phyloP scores from a whole-genome alignment of 2,329 filamentous ascomycete genomes.

The Sordariomycetes sp. region DNA sequence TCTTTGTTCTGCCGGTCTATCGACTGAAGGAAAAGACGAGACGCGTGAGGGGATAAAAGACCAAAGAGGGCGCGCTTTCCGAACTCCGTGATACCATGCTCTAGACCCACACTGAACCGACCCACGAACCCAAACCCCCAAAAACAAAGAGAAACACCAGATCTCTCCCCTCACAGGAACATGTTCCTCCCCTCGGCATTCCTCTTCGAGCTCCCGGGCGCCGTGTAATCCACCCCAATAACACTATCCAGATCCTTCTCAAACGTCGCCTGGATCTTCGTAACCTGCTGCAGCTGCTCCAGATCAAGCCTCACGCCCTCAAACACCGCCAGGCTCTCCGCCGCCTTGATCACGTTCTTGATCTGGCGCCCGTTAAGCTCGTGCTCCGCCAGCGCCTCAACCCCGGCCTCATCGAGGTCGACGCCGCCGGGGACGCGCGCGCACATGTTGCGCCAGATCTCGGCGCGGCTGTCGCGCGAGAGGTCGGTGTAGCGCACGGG shows the following conservation, averaged over 20 bases:
- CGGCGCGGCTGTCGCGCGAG: slow-evolving; percentile 58
- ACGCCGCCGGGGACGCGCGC: slow-evolving; percentile 58
- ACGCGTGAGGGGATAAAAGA: too few relatives aligned
- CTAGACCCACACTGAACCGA: too few relatives aligned
- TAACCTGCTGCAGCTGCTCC: slow-evolving; percentile 68
- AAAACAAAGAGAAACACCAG: too few relatives aligned
- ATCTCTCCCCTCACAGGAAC: too few relatives aligned
- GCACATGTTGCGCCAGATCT: slow-evolving; percentile 78
- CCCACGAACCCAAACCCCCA: too few relatives aligned
- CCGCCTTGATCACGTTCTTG: slow-evolving; percentile 64
- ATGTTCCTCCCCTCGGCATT: too few relatives aligned
- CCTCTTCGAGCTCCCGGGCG: neutral
- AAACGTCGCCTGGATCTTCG: slow-evolving; percentile 75
- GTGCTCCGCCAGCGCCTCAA: slow-evolving; percentile 57
- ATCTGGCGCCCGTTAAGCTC: slow-evolving; percentile 61
- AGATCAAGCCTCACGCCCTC: slow-evolving; percentile 62
- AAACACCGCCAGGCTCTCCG: slow-evolving; percentile 71
- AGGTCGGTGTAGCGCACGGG: slow-evolving; percentile 72
- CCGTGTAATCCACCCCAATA: slow-evolving; percentile 30
- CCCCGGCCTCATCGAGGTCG: slow-evolving; percentile 46
- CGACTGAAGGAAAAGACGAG: too few relatives aligned
- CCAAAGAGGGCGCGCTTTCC: too few relatives aligned
- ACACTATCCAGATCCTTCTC: slow-evolving; percentile 76
- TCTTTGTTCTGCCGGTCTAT: too few relatives aligned
- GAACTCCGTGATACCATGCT: too few relatives aligned